Evolutionary conservation across 2,329 filamentous ascomycete genomes (phyloP).

Genomic region (Aulographum hederae): DNA sequence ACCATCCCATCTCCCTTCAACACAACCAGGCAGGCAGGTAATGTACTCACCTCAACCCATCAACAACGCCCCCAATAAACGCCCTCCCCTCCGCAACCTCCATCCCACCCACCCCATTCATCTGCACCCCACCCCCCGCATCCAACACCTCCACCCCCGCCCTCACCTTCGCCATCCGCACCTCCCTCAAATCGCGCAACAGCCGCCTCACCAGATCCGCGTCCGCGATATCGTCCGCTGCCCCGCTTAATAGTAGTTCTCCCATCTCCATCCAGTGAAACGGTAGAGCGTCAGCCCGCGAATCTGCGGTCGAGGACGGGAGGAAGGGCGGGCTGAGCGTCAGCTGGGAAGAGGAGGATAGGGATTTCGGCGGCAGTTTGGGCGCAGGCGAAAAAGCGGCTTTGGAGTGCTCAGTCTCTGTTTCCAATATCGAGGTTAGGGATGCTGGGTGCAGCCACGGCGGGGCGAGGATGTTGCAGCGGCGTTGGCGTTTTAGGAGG

Average conservation of each 20-base stretch:
- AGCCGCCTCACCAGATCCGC: slow-evolving; percentile 58
- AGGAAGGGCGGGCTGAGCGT: slow-evolving; percentile 50
- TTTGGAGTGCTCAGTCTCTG: slow-evolving; percentile 57
- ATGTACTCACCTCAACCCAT: slow-evolving; percentile 45
- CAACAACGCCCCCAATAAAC: slow-evolving; percentile 72
- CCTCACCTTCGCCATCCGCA: slow-evolving; percentile 75
- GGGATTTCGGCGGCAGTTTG: slow-evolving; percentile 33
- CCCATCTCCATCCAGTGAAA: slow-evolving; percentile 93
- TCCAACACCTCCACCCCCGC: slow-evolving; percentile 55
- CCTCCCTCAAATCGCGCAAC: slow-evolving; percentile 68
- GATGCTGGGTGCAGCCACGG: slow-evolving; percentile 69
- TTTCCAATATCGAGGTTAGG: slow-evolving; percentile 57
- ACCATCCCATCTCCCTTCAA: not conserved
- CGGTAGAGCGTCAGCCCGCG: slow-evolving; percentile 54
- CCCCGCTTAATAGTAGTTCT: slow-evolving; percentile 71
- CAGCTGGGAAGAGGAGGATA: slow-evolving; percentile 6
- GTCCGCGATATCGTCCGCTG: slow-evolving; percentile 62
- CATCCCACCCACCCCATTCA: slow-evolving; percentile 78
- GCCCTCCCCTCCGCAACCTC: slow-evolving; percentile 75
- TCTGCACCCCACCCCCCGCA: slow-evolving; percentile 50
- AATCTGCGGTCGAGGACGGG: slow-evolving; percentile 50
- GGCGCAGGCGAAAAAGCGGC: slow-evolving; percentile 64
- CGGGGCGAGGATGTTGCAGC: slow-evolving; percentile 82
- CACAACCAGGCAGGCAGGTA: not conserved
- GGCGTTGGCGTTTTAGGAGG: slow-evolving; percentile 81